phyloP scores from a whole-genome alignment of 805 yeast species.

The Lachancea lanzarotensis region DNA sequence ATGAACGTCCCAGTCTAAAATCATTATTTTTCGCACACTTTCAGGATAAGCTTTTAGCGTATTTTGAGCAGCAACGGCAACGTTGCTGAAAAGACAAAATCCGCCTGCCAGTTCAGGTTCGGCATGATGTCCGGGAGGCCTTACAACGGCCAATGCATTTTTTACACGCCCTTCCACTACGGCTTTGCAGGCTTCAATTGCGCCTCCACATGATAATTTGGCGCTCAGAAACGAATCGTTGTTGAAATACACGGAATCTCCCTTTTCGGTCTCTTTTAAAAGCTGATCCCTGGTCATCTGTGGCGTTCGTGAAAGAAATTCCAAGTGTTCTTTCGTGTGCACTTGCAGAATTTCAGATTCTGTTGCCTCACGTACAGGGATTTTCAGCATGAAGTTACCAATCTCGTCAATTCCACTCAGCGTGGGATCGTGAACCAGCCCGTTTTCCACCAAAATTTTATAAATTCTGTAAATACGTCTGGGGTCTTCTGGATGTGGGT shows the following conservation, averaged over 20 bases:
- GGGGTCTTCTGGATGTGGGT: constrained; percentile 99
- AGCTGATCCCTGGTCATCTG: constrained; percentile 71
- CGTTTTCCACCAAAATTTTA: constrained; percentile 90
- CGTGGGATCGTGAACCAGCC: constrained; percentile 73
- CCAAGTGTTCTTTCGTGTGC: constrained; percentile 75
- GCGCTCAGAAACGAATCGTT: constrained; percentile 86
- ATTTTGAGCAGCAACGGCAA: constrained; percentile 91
- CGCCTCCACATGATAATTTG: constrained; percentile 90
- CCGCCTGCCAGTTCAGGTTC: constrained; percentile 98
- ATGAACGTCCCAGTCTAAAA: constrained; percentile 97
- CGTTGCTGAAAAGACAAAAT: constrained; percentile 91
- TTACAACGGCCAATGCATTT: constrained; percentile 86
- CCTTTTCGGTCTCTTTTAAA: constrained; percentile 76
- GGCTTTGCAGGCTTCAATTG: constrained; percentile 92
- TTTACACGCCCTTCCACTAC: constrained; percentile 90
- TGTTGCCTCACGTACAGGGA: constrained; percentile 86
- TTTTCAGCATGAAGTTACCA: constrained; percentile 80
- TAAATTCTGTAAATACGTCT: constrained; percentile 90
- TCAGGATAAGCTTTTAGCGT: constrained; percentile 81
- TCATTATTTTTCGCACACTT: constrained; percentile 71
- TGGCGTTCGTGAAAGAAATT: constrained; percentile 67
- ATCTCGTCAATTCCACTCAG: constrained; percentile 62
- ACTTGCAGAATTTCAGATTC: constrained; percentile 80
- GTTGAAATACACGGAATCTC: constrained; percentile 93
- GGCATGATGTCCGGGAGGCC: constrained; percentile 99